Evolutionary conservation across 192 early-diverging fungal genomes (phyloP), one percentile per base, ranked within the genome.

Genomic region (Cladochytrium replicatum): DNA sequence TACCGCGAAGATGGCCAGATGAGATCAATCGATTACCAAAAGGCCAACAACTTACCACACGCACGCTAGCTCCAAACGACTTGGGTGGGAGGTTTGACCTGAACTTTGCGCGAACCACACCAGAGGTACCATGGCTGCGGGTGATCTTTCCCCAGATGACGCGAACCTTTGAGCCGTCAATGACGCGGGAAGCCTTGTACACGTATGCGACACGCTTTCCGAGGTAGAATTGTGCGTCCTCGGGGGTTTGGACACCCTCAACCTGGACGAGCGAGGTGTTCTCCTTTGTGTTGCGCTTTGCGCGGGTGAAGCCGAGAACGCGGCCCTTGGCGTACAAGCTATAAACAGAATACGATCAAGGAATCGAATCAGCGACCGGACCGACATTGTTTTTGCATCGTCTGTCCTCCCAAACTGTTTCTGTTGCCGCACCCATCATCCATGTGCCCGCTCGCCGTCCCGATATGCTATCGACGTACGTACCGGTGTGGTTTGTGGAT

Each of bases 241-340:
- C 73, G 75, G 83, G 77, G 56, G 86, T 88, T 64, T 75, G 62
- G 48, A 92, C 90, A 71, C 87, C 86, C 71, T 99, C 95, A 47
- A 99, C 78, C 72, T 90, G 81, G 62, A 97, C 66, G 50, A 99
- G 82, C 46, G 89, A 81, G 54, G 86, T 88, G 80, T 88, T 78
- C 64, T 86, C 83, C 68, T 83, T 78, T 71, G 88, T 83, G 77
- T 80, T 89, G 65, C 83, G 86, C 86, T 90, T 91, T 44, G 84
- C 72, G 63, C 93, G 89, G 71, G 86, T 81, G 84, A 75, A 93
- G 55, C 93, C 93, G 67, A 96, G 85, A 71, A 96, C 80, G 64
- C 89, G 85, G 68, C 84, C 96, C 79, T 95, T 95, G 70, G 86
- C 81, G 85, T 96, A 97, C 62, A 97, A 87, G 79, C 96, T 99